phyloP scores from a whole-genome alignment of 2,329 filamentous ascomycete species.

The Cytospora leucostoma region DNA sequence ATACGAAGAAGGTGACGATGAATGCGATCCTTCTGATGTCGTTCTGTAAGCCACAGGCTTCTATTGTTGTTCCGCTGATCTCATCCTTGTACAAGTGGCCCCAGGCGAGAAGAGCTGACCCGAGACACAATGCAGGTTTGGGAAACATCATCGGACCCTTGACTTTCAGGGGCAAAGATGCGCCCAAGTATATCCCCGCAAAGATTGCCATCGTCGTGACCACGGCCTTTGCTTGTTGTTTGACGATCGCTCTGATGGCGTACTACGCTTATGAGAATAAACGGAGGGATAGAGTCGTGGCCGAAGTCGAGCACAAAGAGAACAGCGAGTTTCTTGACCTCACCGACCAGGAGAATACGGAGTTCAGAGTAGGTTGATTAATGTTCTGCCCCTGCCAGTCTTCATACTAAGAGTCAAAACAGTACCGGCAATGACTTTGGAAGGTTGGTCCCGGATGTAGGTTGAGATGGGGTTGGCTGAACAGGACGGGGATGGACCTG shows the following conservation, averaged over 20 bases:
- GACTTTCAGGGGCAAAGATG: conserved; percentile 40
- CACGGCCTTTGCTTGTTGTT: conserved; percentile 26
- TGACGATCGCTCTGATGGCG: conserved; percentile 22
- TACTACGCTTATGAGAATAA: conserved; percentile 28
- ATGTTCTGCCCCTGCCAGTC: background rate
- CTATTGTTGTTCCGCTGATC: no score
- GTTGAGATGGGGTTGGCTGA: background rate
- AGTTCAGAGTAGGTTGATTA: conserved; percentile 30
- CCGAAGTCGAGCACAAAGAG: conserved; percentile 29
- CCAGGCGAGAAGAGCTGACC: background rate
- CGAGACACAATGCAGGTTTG: conserved; percentile 30
- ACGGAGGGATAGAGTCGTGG: conserved; percentile 21
- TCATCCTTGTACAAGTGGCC: background rate
- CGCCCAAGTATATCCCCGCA: conserved; percentile 43
- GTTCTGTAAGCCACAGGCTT: conserved; percentile 34
- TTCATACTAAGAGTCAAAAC: conserved; percentile 11
- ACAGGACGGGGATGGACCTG: background rate
- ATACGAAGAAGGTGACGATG: conserved; percentile 41
- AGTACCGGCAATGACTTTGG: conserved; percentile 22
- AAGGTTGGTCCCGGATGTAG: no score
- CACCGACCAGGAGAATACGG: conserved; percentile 37
- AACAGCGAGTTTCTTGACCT: conserved; percentile 37
- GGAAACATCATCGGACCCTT: conserved; percentile 46
- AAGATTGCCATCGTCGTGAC: conserved; percentile 44
- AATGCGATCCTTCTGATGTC: conserved; percentile 40